Base-by-base conservation (phyloP, 306 rosid genomes). In the Cucurbita ficifolia region DNA sequence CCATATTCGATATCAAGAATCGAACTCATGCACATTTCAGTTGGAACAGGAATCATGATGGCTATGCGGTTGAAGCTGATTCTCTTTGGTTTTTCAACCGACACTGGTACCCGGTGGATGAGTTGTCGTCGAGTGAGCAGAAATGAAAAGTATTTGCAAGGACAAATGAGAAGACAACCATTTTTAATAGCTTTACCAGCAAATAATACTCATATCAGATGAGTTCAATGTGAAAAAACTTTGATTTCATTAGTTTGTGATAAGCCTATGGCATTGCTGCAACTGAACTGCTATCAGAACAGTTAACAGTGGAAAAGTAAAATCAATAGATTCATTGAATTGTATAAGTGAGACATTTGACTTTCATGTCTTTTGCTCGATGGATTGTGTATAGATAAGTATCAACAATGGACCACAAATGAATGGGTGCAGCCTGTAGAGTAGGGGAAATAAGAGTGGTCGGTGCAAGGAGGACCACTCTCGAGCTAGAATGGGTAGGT, bases 1-100 rank as follows among this genome's bases (percentile, higher is more conserved):
- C 86, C 68, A 83, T 87, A 18, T 87, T 94, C 18, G 88, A 83
- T 75, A 82, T 90, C 63, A 86, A 85, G 87, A 94, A 94, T 76
- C 55, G 89, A 77, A 94, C 97, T 4, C 98, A 90, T 78, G 97
- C 96, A 35, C 68, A 80, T 83, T 90, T 81, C 75, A 48, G 86
- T 36, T 94, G 98, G 97, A 89, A 85, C 79, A 75, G 96, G 53
- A 89, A 94, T 75, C 82, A 94, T 53, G 97, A 94, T 61, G 96
- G 95, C 18, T 74, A 75, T 24, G 84, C 92, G 4, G 90, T 90
- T 59, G 82, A 84, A 75, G 96, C 92, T 11, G 98, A 94, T 76
- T 24, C 86, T 0, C 21, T 78, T 76, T 85, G 96, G 98, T 83
- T 94, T 77, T 81, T 70, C 70, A 94, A 94, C 75, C 82, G 97